Evolutionary conservation across 345 rosid genomes (phyloP).

Genomic region (Aquilaria yunnanensis): DNA sequence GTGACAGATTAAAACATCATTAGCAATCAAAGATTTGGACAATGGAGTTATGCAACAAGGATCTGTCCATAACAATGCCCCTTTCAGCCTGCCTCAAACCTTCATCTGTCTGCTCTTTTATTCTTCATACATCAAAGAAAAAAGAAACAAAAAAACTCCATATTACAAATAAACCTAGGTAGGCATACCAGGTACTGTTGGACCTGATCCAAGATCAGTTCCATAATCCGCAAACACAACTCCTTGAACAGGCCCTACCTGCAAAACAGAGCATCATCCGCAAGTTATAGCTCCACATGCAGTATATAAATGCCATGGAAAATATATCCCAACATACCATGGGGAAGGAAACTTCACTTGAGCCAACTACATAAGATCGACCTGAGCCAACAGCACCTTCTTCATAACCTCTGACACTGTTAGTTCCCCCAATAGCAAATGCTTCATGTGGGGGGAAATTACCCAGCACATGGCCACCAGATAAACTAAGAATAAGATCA

Average conservation of each 20-base stretch:
- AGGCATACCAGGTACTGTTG: slow-evolving; percentile 64
- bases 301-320: slow-evolving; percentile 2
- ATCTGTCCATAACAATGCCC: neutral
- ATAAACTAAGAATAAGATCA: slow-evolving; percentile 42
- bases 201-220: slow-evolving; percentile 83
- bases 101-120: no score
- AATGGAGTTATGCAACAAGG: neutral
- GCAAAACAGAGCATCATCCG: slow-evolving; percentile 10
- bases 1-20: neutral
- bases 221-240: slow-evolving; percentile 87
- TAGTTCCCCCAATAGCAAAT: slow-evolving; percentile 88
- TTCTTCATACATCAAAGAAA: neutral
- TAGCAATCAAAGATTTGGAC: neutral
- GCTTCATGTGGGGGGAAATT: slow-evolving; percentile 95
- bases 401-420: slow-evolving; percentile 95
- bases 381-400: slow-evolving; percentile 98
- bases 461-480: slow-evolving; percentile 86
- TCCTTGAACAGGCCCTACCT: slow-evolving; percentile 87
- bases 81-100: no score
- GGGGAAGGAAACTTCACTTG: slow-evolving; percentile 83
- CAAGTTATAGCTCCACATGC: neutral
- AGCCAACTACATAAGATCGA: slow-evolving; percentile 80
- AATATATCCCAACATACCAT: slow-evolving; percentile 41
- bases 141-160: neutral
- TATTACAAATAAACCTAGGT: slow-evolving; percentile 12